Evolutionary conservation across 1,139 yeast species (phyloP), one percentile per base, ranked within the genome.

Genomic region (Blastobotrys buckinghamii): DNA sequence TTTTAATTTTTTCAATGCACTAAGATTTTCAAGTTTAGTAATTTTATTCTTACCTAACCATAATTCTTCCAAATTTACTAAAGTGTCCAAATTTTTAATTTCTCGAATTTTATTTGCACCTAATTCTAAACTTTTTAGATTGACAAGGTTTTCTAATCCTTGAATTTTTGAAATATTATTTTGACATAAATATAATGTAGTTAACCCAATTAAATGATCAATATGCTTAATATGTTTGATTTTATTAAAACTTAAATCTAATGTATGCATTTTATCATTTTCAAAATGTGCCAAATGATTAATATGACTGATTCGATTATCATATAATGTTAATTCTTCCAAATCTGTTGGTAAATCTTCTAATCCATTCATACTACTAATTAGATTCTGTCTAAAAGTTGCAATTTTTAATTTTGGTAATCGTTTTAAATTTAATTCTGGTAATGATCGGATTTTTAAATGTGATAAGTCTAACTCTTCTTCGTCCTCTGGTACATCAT

Each of bases 41-140:
- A 94, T 87, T 53, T 78, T 77, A 66, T 94, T 94, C 63, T 90
- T 89, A 38, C 98, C 98, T 40, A 94, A 72, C 98, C 98, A 94
- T 45, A 94, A 71, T 65, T 90, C 87, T 55, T 79, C 78, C 47
- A 94, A 69, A 46, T 75, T 77, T 0, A 67, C 67, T 50, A 87
- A 69, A 1, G 63, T 59, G 15, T 75, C 76, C 59, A 90, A 66
- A 45, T 76, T 76, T 53, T 81, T 74, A 49, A 94, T 84, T 48
- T 69, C 64, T 44, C 78, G 77, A 48, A 94, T 79, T 55, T 81
- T 76, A 67, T 94, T 94, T 29, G 97, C 98, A 9, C 98, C 99
- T 39, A 94, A 72, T 65, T 94, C 99, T 52, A 92, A 71, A 58
- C 84, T 86, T 47, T 71, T 77, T 57, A 92, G 66, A n/a, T 77